Evolutionary conservation across 2,329 filamentous ascomycete genomes (phyloP), one percentile per base, ranked within the genome.

Genomic region (Pseudogymnoascus sp.): DNA sequence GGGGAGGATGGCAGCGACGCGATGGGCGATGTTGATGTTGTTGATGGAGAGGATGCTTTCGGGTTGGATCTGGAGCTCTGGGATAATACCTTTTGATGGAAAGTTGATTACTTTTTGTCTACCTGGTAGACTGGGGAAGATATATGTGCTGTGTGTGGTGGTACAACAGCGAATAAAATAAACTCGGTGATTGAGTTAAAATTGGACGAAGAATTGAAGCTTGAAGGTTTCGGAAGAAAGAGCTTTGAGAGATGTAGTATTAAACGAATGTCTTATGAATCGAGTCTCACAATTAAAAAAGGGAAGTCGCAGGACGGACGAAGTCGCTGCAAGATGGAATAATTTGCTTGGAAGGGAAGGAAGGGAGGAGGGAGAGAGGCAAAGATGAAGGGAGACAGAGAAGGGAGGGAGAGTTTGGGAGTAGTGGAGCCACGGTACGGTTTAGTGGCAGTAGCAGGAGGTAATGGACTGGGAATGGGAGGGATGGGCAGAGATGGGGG

Each of bases 61-160:
- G 9, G 4, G 25, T 59, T 38, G 20, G 57, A 39, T 18, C 5
- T 37, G 20, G 57, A 43, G 25, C 9, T 39, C 16, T n/a, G 18
- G 25, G 11, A 58, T 39, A 59, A 39, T 39, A 59, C 36, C 57
- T 38, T 37, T 38, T 35, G 38, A 60, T 37, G 39, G 30, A 39
- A 50, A 60, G 58, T 47, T 36, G 50, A 57, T 47, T 47, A 47
- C 41, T 47, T 47, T 28, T 47, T 18, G 41, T 47, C 41, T 47
- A 47, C 6, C 20, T 28, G 20, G 12, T 47, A 47, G 41, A 43
- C 39, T 20, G 41, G 41, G 41, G 35, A 47, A 47, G 41, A 36
- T 47, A 47, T 20, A 25, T 47, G 20, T 12, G 38, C 38, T 47
- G 41, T 47, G 41, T 47, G 37, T 39, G 39, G 35, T 20, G 37